Base-by-base conservation (phyloP, 139 green algal genomes). In the Deuterostichococcus epilithicus region DNA sequence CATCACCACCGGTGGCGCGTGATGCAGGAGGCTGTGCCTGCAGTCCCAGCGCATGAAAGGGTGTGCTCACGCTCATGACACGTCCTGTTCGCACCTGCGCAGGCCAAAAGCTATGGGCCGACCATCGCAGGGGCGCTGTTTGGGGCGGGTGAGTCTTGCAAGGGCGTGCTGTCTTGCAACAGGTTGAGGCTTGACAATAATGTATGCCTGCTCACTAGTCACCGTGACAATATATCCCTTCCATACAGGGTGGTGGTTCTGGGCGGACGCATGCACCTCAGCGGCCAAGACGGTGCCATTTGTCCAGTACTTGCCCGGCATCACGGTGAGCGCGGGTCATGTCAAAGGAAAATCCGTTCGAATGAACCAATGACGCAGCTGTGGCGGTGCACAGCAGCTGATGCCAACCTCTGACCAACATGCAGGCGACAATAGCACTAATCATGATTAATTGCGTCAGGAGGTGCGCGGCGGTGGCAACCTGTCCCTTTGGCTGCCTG, bases 381-480 rank as follows among this genome's bases (percentile, higher is more conserved):
- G n/a, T n/a, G n/a, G n/a, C n/a, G n/a, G n/a, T n/a, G n/a, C n/a
- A n/a, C n/a, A n/a, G n/a, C n/a, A n/a, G n/a, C n/a, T n/a, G n/a
- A n/a, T n/a, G n/a, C n/a, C n/a, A n/a, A n/a, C n/a, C n/a, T n/a
- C n/a, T n/a, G n/a, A n/a, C n/a, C n/a, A n/a, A n/a, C n/a, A n/a
- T 63, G 10, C 52, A 95, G 0, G 94, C 94, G 13, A 94, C 89
- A 0, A 30, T 98, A 5, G 92, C 92, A 8, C 86, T 97, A 0
- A 42, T 97, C 30, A 96, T 98, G 88, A 97, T 96, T 72, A 97
- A 97, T 78, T 83, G 76, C 32, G 90, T 98, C 34, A 80, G 90
- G 38, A 82, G 87, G 80, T 89, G 36, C 60, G 76, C 36, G 5
- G 36, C 5, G 22, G 26, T 65, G n/a, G 33, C 36, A 32, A 60